phyloP scores from a whole-genome alignment of 1,284 basidiomycete genomes.

The Cutaneotrichosporon daszewskae region DNA sequence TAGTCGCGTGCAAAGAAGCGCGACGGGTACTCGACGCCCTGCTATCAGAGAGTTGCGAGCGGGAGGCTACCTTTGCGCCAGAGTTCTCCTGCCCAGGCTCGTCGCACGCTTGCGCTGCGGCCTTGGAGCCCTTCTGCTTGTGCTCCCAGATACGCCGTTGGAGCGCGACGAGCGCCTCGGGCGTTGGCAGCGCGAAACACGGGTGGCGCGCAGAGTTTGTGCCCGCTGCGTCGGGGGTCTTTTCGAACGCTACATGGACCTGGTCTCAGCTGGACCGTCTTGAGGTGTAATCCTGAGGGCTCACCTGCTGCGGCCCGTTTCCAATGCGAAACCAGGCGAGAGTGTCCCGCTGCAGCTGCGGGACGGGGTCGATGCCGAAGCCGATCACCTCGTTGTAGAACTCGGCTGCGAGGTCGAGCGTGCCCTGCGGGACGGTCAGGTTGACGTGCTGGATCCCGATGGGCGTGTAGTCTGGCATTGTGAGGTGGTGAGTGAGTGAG shows the following conservation, averaged over 20 bases:
- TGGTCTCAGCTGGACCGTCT: slow-evolving; percentile 8
- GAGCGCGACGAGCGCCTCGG: slow-evolving; percentile 30
- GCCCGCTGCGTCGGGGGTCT: neutral
- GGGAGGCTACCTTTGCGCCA: slow-evolving; percentile 26
- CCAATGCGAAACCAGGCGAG: slow-evolving; percentile 40
- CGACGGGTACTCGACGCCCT: slow-evolving; percentile 42
- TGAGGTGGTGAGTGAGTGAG: no score
- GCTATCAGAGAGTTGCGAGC: slow-evolving; percentile 6
- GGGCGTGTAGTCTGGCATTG: slow-evolving; percentile 18
- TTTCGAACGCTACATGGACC: slow-evolving; percentile 37
- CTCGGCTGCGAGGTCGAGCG: slow-evolving; percentile 36
- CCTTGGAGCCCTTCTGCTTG: slow-evolving; percentile 15
- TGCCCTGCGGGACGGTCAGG: slow-evolving; percentile 36
- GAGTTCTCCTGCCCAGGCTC: slow-evolving; percentile 38
- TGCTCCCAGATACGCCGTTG: slow-evolving; percentile 38
- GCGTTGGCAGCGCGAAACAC: slow-evolving; percentile 33
- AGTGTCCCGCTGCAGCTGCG: slow-evolving; percentile 28
- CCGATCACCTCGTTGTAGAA: slow-evolving; percentile 43
- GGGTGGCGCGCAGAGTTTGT: slow-evolving; percentile 34
- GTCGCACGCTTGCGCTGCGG: slow-evolving; percentile 32
- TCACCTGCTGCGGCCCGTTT: slow-evolving; percentile 35
- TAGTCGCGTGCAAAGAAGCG: slow-evolving; percentile 45
- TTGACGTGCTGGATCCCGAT: slow-evolving; percentile 43
- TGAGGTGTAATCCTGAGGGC: neutral
- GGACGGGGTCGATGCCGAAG: slow-evolving; percentile 36